Percentiles rank a stretch among this genome's conserved stretches.
These are phyloP conservation scores for Coniosporium apollinis DNA, from an alignment of 495 filamentous ascomycete genomes.

Conservation along the genomic window DNA sequence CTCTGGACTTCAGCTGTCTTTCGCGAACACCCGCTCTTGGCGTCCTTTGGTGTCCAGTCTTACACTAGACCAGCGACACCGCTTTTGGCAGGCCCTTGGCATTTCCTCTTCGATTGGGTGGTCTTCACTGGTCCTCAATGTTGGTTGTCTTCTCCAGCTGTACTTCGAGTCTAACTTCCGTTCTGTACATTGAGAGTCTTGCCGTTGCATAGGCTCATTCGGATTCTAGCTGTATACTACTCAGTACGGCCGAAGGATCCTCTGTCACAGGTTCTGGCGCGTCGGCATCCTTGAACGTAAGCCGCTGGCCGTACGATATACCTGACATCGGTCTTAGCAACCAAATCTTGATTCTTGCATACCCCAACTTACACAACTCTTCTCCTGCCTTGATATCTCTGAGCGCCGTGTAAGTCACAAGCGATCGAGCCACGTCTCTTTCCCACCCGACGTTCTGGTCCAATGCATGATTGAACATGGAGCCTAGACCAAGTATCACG, in stretches of 20 bases:
- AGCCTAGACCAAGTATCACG: constrained; percentile 37
- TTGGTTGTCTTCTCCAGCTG: too few relatives aligned
- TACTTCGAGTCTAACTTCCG: too few relatives aligned
- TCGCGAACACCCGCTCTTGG: too few relatives aligned
- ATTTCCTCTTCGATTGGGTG: too few relatives aligned
- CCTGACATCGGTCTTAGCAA: constrained; percentile 9
- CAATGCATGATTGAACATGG: constrained; percentile 40
- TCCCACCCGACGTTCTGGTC: constrained; percentile 38
- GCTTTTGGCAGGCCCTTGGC: too few relatives aligned
- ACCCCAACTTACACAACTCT: constrained; percentile 30
- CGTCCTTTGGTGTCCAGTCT: too few relatives aligned
- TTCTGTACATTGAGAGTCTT: too few relatives aligned
- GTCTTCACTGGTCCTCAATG: too few relatives aligned
- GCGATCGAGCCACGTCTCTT: constrained; percentile 25
- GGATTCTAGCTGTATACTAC: constrained; percentile 19
- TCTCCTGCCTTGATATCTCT: constrained; percentile 33
- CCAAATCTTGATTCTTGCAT: background rate
- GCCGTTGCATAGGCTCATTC: too few relatives aligned
- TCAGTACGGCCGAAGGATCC: constrained; percentile 13
- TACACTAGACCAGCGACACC: too few relatives aligned
- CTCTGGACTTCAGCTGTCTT: too few relatives aligned
- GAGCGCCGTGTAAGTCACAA: constrained; percentile 33
- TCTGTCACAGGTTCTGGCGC: constrained; percentile 3
- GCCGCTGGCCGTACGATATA: constrained; percentile 35
- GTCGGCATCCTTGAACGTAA: constrained; percentile 38